phyloP scores from a whole-genome alignment of 495 filamentous ascomycete species.

The Annulohypoxylon stygium region DNA sequence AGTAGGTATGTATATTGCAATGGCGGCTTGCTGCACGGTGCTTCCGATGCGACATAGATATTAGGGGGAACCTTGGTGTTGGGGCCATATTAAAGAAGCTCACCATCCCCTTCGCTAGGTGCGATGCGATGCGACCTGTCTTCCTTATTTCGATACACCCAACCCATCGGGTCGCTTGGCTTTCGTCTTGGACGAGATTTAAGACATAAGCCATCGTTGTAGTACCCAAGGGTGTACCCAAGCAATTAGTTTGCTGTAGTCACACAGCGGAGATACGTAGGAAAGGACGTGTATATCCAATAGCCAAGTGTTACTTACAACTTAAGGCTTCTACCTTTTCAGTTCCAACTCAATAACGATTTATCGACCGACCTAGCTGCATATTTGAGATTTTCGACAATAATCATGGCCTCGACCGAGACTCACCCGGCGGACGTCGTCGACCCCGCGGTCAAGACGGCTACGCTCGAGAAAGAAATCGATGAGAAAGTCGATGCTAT shows the following conservation, averaged over 20 bases:
- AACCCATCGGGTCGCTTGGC: slow-evolving; percentile 24
- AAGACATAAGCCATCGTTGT: slow-evolving; percentile 13
- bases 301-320: background rate
- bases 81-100: slow-evolving; percentile 30
- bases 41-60: slow-evolving; percentile 31
- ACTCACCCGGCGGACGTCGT: slow-evolving; percentile 32
- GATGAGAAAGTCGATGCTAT: slow-evolving; percentile 43
- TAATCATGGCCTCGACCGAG: slow-evolving; percentile 46
- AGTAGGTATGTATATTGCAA: slow-evolving; percentile 12
- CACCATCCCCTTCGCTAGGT: slow-evolving; percentile 4
- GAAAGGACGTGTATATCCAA: background rate
- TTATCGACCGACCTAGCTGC: background rate
- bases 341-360: background rate
- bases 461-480: slow-evolving; percentile 31
- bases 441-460: slow-evolving; percentile 34
- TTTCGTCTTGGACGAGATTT: slow-evolving; percentile 32
- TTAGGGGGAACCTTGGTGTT: slow-evolving; percentile 5
- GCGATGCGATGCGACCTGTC: slow-evolving; percentile 7
- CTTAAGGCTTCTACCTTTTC: background rate
- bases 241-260: background rate
- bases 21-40: slow-evolving; percentile 27
- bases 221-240: background rate
- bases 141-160: slow-evolving; percentile 10
- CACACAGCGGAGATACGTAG: background rate
- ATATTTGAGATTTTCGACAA: background rate